phyloP scores from a whole-genome alignment of 1,139 yeast species.

The Protomyces inundatus region DNA sequence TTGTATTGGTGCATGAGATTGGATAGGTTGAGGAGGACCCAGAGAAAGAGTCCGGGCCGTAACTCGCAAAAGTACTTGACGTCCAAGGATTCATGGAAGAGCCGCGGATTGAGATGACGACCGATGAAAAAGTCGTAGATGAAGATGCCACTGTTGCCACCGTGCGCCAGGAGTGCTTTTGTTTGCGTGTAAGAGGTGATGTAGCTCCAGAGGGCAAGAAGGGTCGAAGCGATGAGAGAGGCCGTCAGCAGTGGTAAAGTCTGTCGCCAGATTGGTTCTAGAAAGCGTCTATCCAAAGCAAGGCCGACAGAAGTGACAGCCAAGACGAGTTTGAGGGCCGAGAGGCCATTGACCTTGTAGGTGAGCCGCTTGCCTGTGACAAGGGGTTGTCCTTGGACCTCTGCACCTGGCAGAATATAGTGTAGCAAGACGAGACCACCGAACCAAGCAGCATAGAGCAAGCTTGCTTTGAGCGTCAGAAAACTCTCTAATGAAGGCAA shows the following conservation, averaged over 20 bases:
- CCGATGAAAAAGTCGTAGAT: slow-evolving; percentile 97
- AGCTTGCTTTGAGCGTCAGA: slow-evolving; percentile 51
- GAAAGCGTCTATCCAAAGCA: slow-evolving; percentile 58
- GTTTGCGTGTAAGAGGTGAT: slow-evolving; percentile 54
- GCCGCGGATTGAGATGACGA: slow-evolving; percentile 86
- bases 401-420: slow-evolving; percentile 65
- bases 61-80: slow-evolving; percentile 87
- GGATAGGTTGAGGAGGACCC: slow-evolving; percentile 74
- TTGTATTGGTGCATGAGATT: slow-evolving; percentile 69
- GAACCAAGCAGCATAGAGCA: slow-evolving; percentile 71
- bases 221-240: slow-evolving; percentile 58
- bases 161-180: slow-evolving; percentile 68
- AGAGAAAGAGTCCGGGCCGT: slow-evolving; percentile 86
- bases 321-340: slow-evolving; percentile 29
- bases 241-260: slow-evolving; percentile 60
- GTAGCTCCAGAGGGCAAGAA: slow-evolving; percentile 63
- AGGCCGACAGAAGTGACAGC: slow-evolving; percentile 28
- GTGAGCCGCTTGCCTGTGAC: slow-evolving; percentile 67
- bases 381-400: slow-evolving; percentile 59
- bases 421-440: slow-evolving; percentile 59
- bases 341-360: slow-evolving; percentile 75
- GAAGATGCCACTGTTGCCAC: slow-evolving; percentile 75
- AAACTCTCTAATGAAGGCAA: slow-evolving; percentile 25
- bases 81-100: slow-evolving; percentile 64
- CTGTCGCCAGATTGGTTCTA: slow-evolving; percentile 66